Base-by-base conservation (phyloP, 176 grass and related monocot species). In the Otatea glauca region DNA sequence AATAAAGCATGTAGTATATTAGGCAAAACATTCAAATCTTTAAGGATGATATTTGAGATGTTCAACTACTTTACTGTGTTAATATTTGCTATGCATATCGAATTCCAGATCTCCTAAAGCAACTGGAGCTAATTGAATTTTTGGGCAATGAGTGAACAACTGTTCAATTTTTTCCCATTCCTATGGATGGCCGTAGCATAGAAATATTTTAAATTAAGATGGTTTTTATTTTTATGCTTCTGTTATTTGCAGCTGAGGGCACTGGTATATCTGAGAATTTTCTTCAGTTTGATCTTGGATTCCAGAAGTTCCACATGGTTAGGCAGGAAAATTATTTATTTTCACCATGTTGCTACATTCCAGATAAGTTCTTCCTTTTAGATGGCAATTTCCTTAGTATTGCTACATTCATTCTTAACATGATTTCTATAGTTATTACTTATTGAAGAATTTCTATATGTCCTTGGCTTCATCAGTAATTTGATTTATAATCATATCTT, bases 321-420 rank as follows among this genome's bases (percentile, higher is more conserved):
- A 21, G 20, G 32, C 49, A 39, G 45, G 12, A 12, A 81, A 51
- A 34, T 48, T 66, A 13, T 55, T 81, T 51, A 18, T 20, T 35
- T 39, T 63, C 14, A 11, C 20, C n/a, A 53, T 53, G 25, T 7
- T 51, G 23, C 60, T 49, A 65, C 35, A 27, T 60, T 77, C n/a
- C 3, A 65, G 29, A 37, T 43, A 64, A 50, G 60, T 65, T 56
- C 15, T 78, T 76, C n/a, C 61, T 23, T 65, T 29, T 72, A 49
- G 21, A 62, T 38, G 45, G 44, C 17, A 61, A 42, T 77, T 27
- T 48, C 21, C 42, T 41, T 77, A 42, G 11, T 16, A 23, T 7
- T 21, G 55, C 21, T 70, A 37, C 72, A 70, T 63, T 75, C 55
- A 86, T 80, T 80, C 16, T 69, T 56, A 29, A 77, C 43, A 51